phyloP scores from a whole-genome alignment of 1,139 yeast species.

The Zygoascus meyerae region DNA sequence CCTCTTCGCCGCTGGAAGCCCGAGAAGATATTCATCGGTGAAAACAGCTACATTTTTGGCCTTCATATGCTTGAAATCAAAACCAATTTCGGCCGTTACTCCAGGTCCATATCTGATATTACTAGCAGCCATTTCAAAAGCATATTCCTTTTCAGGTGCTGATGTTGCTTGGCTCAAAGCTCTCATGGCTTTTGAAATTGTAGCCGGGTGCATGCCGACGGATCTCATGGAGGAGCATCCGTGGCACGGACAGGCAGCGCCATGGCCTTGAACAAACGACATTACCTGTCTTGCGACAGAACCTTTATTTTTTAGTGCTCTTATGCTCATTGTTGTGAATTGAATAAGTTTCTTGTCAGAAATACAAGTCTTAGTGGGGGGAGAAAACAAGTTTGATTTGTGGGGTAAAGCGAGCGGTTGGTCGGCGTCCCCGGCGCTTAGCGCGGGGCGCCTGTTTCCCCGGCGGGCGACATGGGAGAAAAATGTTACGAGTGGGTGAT shows the following conservation, averaged over 20 bases:
- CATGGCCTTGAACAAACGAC: slow-evolving; percentile 30
- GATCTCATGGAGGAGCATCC: slow-evolving; percentile 21
- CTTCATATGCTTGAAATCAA: slow-evolving; percentile 36
- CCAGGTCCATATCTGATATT: slow-evolving; percentile 39
- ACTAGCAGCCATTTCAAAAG: slow-evolving; percentile 40
- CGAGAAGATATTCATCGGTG: slow-evolving; percentile 30
- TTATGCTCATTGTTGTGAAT: slow-evolving; percentile 3
- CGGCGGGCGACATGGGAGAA: too few relatives aligned
- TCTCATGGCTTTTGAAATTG: slow-evolving; percentile 11
- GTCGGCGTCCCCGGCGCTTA: too few relatives aligned
- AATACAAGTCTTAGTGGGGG: too few relatives aligned
- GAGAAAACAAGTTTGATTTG: too few relatives aligned
- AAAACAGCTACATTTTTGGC: slow-evolving; percentile 33
- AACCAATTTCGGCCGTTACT: slow-evolving; percentile 37
- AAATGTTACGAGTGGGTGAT: too few relatives aligned
- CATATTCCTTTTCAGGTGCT: slow-evolving; percentile 32
- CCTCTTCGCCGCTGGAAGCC: slow-evolving; percentile 30
- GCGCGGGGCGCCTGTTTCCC: too few relatives aligned
- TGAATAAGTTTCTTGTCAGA: too few relatives aligned
- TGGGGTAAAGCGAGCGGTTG: too few relatives aligned
- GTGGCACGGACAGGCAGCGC: slow-evolving; percentile 34
- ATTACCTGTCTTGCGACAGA: slow-evolving; percentile 12
- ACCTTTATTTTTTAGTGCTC: slow-evolving; percentile 1
- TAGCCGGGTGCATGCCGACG: not conserved
- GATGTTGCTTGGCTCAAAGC: slow-evolving; percentile 14